Conservation (phyloP, 164 flowering plant genomes). For the Kingdonia uniflora region DNA sequence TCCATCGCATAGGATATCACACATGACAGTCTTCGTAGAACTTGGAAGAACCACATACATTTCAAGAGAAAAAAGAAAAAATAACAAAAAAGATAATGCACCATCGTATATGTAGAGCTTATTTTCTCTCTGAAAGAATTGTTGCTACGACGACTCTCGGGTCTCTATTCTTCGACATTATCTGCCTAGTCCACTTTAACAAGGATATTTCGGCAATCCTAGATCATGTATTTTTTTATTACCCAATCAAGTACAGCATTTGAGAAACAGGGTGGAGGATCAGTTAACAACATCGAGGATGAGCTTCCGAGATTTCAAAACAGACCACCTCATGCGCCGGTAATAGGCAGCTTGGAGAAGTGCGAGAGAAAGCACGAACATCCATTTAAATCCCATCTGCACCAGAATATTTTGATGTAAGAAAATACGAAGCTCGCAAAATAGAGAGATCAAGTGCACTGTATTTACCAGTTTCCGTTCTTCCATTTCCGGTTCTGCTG, state of each 20-base stretch:
- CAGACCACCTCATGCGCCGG: conserved; percentile 33
- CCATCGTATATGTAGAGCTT: conserved; percentile 10
- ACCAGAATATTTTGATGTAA: neutral
- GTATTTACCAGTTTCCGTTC: conserved; percentile 34
- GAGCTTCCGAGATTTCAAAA: conserved; percentile 29
- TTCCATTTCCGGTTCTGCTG: conserved; percentile 64
- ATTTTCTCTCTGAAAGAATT: conserved; percentile 17
- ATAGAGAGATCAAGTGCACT: neutral
- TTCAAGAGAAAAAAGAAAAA: too few relatives aligned
- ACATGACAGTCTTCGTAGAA: too few relatives aligned
- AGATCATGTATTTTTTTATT: conserved; percentile 8
- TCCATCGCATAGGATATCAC: too few relatives aligned
- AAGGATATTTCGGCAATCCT: conserved; percentile 8
- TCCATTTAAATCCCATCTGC: conserved; percentile 39
- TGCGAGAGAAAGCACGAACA: conserved; percentile 27
- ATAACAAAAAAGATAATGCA: neutral
- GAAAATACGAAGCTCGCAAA: neutral
- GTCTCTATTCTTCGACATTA: conserved; percentile 8
- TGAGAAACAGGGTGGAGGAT: neutral
- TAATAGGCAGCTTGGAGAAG: conserved; percentile 33
- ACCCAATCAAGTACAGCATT: too few relatives aligned
- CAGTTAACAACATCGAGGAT: conserved; percentile 27
- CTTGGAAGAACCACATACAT: too few relatives aligned
- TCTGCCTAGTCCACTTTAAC: conserved; percentile 5
- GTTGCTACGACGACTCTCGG: neutral